Conservation (phyloP, 768 basidiomycete species). For the Trametes maxima region DNA sequence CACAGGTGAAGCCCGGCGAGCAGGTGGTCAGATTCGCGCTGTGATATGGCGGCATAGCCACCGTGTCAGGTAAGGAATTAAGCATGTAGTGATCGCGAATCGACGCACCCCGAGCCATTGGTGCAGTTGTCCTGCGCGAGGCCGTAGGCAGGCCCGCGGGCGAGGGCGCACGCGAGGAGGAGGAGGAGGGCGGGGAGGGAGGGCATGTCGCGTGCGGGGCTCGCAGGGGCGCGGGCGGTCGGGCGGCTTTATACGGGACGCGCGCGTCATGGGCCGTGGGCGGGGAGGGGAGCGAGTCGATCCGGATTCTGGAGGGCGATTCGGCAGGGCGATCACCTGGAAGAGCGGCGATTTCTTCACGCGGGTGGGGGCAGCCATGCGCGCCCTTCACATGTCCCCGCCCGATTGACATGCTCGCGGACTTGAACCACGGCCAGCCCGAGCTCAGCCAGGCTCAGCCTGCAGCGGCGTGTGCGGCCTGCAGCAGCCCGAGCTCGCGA, state of each 20-base stretch:
- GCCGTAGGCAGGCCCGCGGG: background rate
- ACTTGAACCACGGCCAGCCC: background rate
- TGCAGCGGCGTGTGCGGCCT: no score
- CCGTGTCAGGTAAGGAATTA: background rate
- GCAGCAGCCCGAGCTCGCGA: no score
- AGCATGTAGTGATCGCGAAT: no score
- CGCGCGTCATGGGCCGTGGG: background rate
- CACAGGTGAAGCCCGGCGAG: slow-evolving; percentile 15
- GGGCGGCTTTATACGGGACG: background rate
- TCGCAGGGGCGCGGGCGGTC: background rate
- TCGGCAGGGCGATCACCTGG: background rate
- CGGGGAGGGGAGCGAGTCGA: background rate
- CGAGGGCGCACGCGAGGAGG: slow-evolving; percentile 10
- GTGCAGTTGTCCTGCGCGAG: background rate
- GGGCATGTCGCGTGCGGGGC: slow-evolving; percentile 6
- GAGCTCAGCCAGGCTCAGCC: background rate
- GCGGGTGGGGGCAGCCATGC: background rate
- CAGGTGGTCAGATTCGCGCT: slow-evolving; percentile 18
- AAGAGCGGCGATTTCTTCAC: background rate
- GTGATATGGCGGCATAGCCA: background rate
- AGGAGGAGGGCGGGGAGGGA: background rate
- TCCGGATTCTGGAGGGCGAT: background rate
- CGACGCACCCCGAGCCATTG: slow-evolving; percentile 10
- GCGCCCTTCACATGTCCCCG: background rate
- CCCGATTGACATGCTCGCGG: background rate